Conservation (phyloP, 2,329 filamentous ascomycete genomes). For the Sordariomycetes sp. region DNA sequence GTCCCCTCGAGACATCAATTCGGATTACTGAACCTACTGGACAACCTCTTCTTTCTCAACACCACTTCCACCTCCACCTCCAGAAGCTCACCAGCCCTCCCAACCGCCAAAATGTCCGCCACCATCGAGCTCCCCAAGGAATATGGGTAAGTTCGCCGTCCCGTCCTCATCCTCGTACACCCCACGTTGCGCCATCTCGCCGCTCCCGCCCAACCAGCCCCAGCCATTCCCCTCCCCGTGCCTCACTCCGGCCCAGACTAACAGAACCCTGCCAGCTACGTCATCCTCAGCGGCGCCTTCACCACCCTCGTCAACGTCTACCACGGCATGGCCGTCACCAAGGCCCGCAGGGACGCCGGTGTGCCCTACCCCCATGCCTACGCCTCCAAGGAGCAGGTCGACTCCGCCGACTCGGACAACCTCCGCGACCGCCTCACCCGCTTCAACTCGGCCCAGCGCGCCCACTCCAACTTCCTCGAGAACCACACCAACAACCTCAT, state of each 20-base stretch:
- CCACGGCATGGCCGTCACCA: conserved; percentile 35
- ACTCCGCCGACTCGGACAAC: conserved; percentile 27
- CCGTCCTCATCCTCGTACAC: too few relatives aligned
- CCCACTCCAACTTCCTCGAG: conserved; percentile 55
- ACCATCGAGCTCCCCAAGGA: conserved; percentile 32
- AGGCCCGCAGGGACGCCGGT: conserved; percentile 41
- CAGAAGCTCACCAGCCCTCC: neutral
- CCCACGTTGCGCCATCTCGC: neutral
- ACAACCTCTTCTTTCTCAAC: neutral
- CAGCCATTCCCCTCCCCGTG: neutral
- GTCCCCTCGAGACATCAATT: neutral
- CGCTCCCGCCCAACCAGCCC: neutral
- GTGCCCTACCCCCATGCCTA: conserved; percentile 48
- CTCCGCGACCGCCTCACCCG: conserved; percentile 34
- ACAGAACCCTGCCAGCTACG: conserved; percentile 34
- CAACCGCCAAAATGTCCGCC: conserved; percentile 27
- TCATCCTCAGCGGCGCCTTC: conserved; percentile 44
- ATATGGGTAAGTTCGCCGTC: conserved; percentile 32
- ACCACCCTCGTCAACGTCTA: conserved; percentile 46
- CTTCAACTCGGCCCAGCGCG: conserved; percentile 57
- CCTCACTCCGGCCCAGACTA: neutral
- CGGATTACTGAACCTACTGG: neutral
- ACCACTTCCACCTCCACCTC: neutral
- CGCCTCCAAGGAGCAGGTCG: conserved; percentile 33
- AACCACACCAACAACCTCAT: conserved; percentile 42